Percentiles rank a stretch among this genome's conserved stretches.
These are phyloP conservation scores for Trichosporon sp. DNA, from an alignment of 1,284 basidiomycete genomes.

Conservation along the genomic window DNA sequence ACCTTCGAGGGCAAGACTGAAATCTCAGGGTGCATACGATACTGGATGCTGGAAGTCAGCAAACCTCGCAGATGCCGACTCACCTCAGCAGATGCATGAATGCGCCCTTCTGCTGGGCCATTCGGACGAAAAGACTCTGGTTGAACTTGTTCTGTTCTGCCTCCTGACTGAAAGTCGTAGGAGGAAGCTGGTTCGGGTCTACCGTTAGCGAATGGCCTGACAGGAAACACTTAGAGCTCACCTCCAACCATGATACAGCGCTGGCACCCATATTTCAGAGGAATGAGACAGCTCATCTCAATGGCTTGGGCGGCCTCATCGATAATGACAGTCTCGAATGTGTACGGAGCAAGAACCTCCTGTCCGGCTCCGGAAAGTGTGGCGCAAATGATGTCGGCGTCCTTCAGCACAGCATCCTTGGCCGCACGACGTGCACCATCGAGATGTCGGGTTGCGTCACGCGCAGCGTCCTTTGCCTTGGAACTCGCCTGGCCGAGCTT, in stretches of 20 bases:
- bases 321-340: constrained; percentile 94
- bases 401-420: constrained; percentile 68
- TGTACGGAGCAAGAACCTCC: constrained; percentile 72
- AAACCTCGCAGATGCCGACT: constrained; percentile 12
- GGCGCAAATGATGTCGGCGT: constrained; percentile 89
- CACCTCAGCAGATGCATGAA: constrained; percentile 87
- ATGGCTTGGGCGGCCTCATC: constrained; percentile 98
- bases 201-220: constrained; percentile 3
- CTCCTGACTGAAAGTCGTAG: constrained; percentile 87
- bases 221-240: constrained; percentile 47
- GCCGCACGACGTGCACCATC: constrained; percentile 71
- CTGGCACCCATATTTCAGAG: constrained; percentile 78
- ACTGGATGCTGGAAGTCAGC: constrained; percentile 64
- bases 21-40: constrained; percentile 99
- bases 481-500: constrained; percentile 66
- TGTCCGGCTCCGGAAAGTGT: constrained; percentile 92
- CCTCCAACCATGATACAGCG: constrained; percentile 93
- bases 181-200: constrained; percentile 96
- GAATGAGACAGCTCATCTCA: constrained; percentile 93
- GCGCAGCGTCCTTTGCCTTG: constrained; percentile 71
- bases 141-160: constrained; percentile 78
- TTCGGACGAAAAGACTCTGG: constrained; percentile 85
- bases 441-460: constrained; percentile 62
- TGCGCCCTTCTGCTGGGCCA: constrained; percentile 71
- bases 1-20: constrained; percentile 79